A percentile compares a stretch with the other conserved stretches of the same genome.
Conservation (phyloP, 2,329 filamentous ascomycete species). For the Coniella lustricola region DNA sequence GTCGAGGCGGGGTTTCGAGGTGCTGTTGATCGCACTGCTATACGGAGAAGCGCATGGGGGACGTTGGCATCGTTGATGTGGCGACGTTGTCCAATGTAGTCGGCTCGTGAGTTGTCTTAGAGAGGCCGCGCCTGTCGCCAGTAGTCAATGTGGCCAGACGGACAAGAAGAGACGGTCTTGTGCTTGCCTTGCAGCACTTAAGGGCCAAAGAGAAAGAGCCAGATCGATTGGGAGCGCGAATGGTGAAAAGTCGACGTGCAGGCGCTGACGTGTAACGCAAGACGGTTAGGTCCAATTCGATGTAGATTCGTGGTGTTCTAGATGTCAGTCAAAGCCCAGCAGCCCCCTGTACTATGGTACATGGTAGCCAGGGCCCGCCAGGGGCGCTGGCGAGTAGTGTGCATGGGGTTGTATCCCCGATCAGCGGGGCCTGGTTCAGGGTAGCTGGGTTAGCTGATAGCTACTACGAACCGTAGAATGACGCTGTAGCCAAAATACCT, state of each 20-base stretch:
- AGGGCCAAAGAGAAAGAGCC: not conserved
- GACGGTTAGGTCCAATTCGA: not conserved
- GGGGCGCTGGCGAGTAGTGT: not conserved
- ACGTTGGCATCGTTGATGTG: slow-evolving; percentile 8
- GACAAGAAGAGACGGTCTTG: not conserved
- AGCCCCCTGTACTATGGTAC: too few relatives aligned
- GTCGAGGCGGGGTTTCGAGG: not conserved
- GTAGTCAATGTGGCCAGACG: not conserved
- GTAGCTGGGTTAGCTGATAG: too few relatives aligned
- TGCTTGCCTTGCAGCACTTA: not conserved
- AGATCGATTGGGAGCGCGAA: not conserved
- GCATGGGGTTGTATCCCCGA: not conserved
- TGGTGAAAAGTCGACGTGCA: not conserved
- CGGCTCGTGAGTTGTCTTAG: not conserved
- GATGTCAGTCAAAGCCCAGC: slow-evolving; percentile 1
- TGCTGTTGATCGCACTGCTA: slow-evolving; percentile 15
- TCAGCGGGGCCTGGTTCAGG: not conserved
- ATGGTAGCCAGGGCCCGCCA: not conserved
- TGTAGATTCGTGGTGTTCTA: not conserved
- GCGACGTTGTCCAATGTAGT: not conserved
- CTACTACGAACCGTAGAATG: too few relatives aligned
- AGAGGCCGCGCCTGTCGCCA: not conserved
- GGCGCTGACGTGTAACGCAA: slow-evolving; percentile 11
- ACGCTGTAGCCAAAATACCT: too few relatives aligned
- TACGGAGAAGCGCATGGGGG: slow-evolving; percentile 1